Base-by-base conservation (phyloP, 352 stramenopile genomes). In the Globisporangium uncinulatum region DNA sequence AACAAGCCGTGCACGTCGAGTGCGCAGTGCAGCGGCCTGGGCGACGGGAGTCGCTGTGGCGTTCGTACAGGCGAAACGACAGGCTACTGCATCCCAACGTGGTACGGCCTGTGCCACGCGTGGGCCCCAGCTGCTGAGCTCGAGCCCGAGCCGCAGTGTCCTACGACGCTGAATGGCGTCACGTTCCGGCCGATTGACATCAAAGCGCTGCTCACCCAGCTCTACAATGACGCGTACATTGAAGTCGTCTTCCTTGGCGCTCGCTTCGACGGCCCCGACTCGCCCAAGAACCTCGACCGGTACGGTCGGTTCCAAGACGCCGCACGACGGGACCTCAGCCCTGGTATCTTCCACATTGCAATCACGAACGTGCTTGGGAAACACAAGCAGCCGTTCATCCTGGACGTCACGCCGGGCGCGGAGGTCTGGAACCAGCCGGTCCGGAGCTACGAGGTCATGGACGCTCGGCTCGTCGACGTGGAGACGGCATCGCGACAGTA, bases 31-130 rank as follows among this genome's bases (percentile, higher is more conserved):
- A 8, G 15, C 0, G 21, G 45, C 4, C 52, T 59, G 19, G 20
- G 47, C 10, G 68, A 71, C 34, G 62, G 66, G 9, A 79, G 69
- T 20, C 51, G 59, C 4, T 83, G 73, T 34, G 63, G 62, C 53
- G 65, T 54, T 17, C 70, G 68, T 36, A 48, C 49, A 1, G 70
- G 69, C 1, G 55, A 71, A 34, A 36, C 34, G 19, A 32, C 51
- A 29, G 73, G 73, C 20, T 79, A 70, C 54, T 83, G 73, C 42
- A 78, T 83, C 43, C 68, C 68, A 10, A 60, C 48, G 19, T 85
- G 75, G 75, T 78, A 57, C 17, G 75, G 75, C 3, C 73, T 83
- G 17, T 86, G 75, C 44, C 73, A 86, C 56, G 73, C 73, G 9
- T 86, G 70, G 72, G 42, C 70, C 0, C 63, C 69, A 3, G 73